Percentiles rank a stretch among this genome's conserved stretches.
These are phyloP conservation scores for Mycena alexandri DNA, from an alignment of 768 basidiomycete genomes.

Conservation along the genomic window DNA sequence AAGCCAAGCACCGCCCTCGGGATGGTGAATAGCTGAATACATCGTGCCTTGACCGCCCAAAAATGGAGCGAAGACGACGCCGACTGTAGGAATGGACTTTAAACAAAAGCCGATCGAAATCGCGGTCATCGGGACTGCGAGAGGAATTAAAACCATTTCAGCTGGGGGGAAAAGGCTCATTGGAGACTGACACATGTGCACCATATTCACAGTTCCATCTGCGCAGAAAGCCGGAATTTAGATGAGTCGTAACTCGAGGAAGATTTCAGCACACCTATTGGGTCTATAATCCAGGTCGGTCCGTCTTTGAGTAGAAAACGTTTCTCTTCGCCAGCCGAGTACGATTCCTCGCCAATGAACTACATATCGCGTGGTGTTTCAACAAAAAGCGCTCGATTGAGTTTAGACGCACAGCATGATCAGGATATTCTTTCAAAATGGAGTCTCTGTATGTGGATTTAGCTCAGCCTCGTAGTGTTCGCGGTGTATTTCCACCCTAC, in stretches of 20 bases:
- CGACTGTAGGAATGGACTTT: constrained; percentile 40
- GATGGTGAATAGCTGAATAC: constrained; percentile 43
- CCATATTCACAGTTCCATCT: constrained; percentile 44
- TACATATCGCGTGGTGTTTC: constrained; percentile 3
- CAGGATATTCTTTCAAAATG: constrained; percentile 34
- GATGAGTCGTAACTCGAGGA: constrained; percentile 17
- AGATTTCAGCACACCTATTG: constrained; percentile 38
- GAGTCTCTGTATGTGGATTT: constrained; percentile 20
- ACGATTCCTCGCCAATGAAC: constrained; percentile 46
- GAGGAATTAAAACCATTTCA: background rate
- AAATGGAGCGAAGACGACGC: constrained; percentile 44
- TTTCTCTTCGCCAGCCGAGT: constrained; percentile 43
- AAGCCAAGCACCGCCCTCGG: constrained; percentile 43
- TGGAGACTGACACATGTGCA: constrained; percentile 42
- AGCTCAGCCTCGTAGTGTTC: background rate
- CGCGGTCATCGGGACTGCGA: constrained; percentile 42
- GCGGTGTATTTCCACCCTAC: background rate
- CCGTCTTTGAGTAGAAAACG: constrained; percentile 41
- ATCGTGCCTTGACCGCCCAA: constrained; percentile 43
- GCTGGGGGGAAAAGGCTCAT: background rate
- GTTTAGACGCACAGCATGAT: constrained; percentile 34
- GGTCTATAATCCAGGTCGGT: constrained; percentile 45
- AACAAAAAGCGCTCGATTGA: too few species aligned
- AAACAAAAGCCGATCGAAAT: constrained; percentile 44
- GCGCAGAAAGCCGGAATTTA: background rate